Percentiles rank a stretch among this genome's conserved stretches.
phyloP scores from a whole-genome alignment of 306 rosid species.

The Rosa rugosa region DNA sequence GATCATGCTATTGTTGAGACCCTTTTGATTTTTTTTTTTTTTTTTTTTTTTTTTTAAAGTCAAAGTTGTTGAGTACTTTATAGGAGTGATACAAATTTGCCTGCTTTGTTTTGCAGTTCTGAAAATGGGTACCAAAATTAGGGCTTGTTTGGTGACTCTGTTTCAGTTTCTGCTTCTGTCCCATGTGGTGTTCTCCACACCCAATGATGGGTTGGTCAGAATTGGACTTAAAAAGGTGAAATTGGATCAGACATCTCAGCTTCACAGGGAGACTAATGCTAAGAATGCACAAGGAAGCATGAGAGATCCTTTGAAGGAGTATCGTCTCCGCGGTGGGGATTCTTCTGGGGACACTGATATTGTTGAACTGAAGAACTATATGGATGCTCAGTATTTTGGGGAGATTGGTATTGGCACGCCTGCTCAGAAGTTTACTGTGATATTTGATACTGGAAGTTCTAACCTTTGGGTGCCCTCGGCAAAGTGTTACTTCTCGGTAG shows the following conservation, averaged over 20 bases:
- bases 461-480: conserved; percentile 87
- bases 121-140: conserved; percentile 37
- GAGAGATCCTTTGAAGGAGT: conserved; percentile 32
- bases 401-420: conserved; percentile 84
- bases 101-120: conserved; percentile 26
- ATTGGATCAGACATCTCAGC: conserved; percentile 32
- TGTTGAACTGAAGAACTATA: conserved; percentile 69
- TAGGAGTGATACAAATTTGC: conserved; percentile 10
- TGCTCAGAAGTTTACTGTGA: conserved; percentile 67
- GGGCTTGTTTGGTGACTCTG: conserved; percentile 24
- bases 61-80: not conserved
- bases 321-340: conserved; percentile 28
- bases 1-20: not conserved
- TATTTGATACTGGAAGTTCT: conserved; percentile 90
- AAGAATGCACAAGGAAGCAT: conserved; percentile 20
- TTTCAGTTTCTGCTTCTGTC: conserved; percentile 32
- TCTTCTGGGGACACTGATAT: conserved; percentile 42
- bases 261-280: conserved; percentile 30
- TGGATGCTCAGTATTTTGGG: conserved; percentile 87
- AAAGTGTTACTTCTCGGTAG: conserved; percentile 69
- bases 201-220: conserved; percentile 45
- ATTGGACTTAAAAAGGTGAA: conserved; percentile 47
- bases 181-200: conserved; percentile 40
- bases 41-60: not conserved
- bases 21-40: not conserved